Evolutionary conservation across 2,329 filamentous ascomycete genomes (phyloP).

Genomic region (Exophiala oligosperma): DNA sequence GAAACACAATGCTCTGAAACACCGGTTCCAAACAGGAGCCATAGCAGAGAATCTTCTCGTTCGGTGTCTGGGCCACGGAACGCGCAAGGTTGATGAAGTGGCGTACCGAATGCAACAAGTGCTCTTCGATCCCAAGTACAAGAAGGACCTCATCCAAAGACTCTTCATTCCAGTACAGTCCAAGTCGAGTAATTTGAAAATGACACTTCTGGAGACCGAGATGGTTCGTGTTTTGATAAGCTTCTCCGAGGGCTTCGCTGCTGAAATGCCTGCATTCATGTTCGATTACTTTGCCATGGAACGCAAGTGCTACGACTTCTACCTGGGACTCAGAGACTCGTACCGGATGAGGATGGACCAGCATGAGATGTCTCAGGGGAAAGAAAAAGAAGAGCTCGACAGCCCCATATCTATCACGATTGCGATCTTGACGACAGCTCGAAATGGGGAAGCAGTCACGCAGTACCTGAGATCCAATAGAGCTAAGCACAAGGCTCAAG

Average conservation of each 20-base stretch:
- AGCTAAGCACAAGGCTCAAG: background rate
- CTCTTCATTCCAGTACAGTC: background rate
- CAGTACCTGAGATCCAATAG: background rate
- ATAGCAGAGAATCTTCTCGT: slow-evolving; percentile 3
- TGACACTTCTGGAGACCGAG: background rate
- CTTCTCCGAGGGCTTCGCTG: slow-evolving; percentile 1
- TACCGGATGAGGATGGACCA: background rate
- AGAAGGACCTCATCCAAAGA: background rate
- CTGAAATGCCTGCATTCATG: slow-evolving; percentile 6
- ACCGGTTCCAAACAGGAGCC: background rate
- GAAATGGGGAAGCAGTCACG: background rate
- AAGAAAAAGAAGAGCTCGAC: background rate
- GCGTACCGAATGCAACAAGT: slow-evolving; percentile 1
- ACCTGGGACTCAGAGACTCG: background rate
- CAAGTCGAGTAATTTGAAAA: background rate
- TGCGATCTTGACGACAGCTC: background rate
- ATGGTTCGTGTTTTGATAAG: slow-evolving; percentile 1
- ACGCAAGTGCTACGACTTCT: background rate
- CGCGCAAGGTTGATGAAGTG: slow-evolving; percentile 5
- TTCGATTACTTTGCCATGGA: slow-evolving; percentile 7
- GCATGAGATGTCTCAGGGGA: background rate
- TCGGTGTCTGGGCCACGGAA: slow-evolving; percentile 1
- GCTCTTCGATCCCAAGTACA: background rate
- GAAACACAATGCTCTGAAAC: background rate
- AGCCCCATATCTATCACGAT: background rate